Conservation (phyloP, 148 eudicot genomes). For the Rhododendron simsii region DNA sequence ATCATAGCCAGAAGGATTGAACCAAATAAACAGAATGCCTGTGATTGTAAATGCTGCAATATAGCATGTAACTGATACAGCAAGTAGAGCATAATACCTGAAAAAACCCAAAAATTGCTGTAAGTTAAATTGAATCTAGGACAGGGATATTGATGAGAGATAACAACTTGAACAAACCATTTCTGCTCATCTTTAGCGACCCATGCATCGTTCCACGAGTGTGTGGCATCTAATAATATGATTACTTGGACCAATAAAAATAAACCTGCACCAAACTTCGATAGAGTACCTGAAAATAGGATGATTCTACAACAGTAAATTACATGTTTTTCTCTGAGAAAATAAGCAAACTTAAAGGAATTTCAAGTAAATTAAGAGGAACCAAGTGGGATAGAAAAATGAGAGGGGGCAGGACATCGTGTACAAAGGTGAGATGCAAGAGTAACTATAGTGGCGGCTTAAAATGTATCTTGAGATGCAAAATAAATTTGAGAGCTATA, state of each 20-base stretch:
- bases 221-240: conserved; percentile 85
- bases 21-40: conserved; percentile 88
- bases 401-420: background rate
- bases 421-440: background rate
- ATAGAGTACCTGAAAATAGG: conserved; percentile 55
- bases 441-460: background rate
- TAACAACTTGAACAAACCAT: conserved; percentile 44
- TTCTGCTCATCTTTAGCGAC: conserved; percentile 97
- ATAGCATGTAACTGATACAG: conserved; percentile 69
- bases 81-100: conserved; percentile 94
- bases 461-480: background rate
- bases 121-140: background rate
- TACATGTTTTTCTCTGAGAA: background rate
- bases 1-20: conserved; percentile 92
- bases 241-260: conserved; percentile 94
- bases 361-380: background rate
- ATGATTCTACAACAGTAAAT: background rate
- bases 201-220: conserved; percentile 98
- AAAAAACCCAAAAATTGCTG: conserved; percentile 15
- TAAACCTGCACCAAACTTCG: conserved; percentile 92
- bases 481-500: background rate
- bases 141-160: conserved; percentile 5
- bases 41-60: conserved; percentile 67
- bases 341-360: background rate
- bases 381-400: background rate